Evolutionary conservation across 129 eudicot genomes (phyloP), one percentile per base, ranked within the genome.

Genomic region (Tagetes erecta): DNA sequence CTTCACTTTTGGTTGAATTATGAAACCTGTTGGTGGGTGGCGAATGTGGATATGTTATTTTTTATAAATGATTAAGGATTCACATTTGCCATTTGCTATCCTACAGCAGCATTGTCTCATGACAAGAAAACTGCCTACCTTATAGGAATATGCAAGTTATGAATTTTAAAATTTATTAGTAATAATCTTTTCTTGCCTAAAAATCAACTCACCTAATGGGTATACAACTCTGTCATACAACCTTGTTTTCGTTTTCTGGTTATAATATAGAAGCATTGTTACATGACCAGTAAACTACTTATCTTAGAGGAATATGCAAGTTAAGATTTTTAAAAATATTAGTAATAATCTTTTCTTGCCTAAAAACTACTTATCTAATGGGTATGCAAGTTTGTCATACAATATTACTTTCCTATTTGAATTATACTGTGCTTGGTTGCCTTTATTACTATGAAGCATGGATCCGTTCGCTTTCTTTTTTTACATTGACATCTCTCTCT

Each of bases 181-280:
- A 47, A 37, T 53, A 62, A 4, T 60, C 37, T 60, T 37, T 75
- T 11, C 42, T 64, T 75, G 72, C 79, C 56, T 73, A 59, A 44
- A 40, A 62, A 44, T 3, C 34, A 35, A 59, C 69, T n/a, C 47
- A 44, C 55, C 69, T 39, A 40, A 1, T 47, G 55, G 67, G 67
- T 53, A 11, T 58, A 20, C 79, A 40, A 33, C 11, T 46, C 51
- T 20, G 10, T 30, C 13, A 68, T 73, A 58, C n/a, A 1, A 64
- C 36, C 30, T 9, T 70, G 9, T 31, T 44, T 52, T 37, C 42
- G 27, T 20, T 20, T 20, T 20, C 27, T 20, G 27, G 27, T 20
- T 20, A 20, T 20, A 20, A 20, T 37, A 13, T 10, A 64, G 4
- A 2, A 12, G 46, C 69, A n/a, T 14, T n/a, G 69, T 3, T 6